Base-by-base conservation (phyloP, 129 eudicot species). In the Solidago caesia region DNA sequence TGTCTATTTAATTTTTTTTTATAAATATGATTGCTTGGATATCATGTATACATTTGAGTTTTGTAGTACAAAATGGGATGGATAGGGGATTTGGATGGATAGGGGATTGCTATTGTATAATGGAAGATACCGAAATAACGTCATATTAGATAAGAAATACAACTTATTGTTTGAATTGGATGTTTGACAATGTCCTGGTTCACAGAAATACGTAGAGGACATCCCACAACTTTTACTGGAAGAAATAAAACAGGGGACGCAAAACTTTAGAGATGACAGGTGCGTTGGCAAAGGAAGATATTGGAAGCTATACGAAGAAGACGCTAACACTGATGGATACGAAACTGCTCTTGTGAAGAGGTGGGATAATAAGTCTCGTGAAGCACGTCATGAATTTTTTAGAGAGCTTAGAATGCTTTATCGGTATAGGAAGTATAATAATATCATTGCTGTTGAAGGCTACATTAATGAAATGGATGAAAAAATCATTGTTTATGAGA, bases 401-500 rank as follows among this genome's bases (percentile, higher is more conserved):
- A n/a, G n/a, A n/a, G 56, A 67, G 45, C 55, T 16, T 67, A 21
- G 21, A 1, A 2, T 67, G 16, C 71, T 15, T 15, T 44, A 0
- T 7, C 42, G 4, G 48, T 2, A 1, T 39, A 13, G 16, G 11
- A 33, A 2, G 7, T n/a, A n/a, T n/a, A n/a, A n/a, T n/a, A n/a
- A n/a, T 29, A 14, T 65, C 33, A 2, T 65, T 43, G 26, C 13
- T 42, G 27, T 65, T 27, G 70, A 42, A 1, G 70, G 70, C 21
- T 65, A 65, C 7, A n/a, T 29, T 65, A 65, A 42, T 9, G 51
- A 65, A n/a, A 65, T 14, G 51, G 12, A 65, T 43, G 70, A 65
- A 43, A 65, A 43, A 6, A 65, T 65, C 29, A 65, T 65, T 14
- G 70, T 65, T 65, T 65, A 65, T 16, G 52, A 65, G 51, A 52